Evolutionary conservation across 2,329 filamentous ascomycete species (phyloP).

Genomic region (Fusarium pseudonygamai): DNA sequence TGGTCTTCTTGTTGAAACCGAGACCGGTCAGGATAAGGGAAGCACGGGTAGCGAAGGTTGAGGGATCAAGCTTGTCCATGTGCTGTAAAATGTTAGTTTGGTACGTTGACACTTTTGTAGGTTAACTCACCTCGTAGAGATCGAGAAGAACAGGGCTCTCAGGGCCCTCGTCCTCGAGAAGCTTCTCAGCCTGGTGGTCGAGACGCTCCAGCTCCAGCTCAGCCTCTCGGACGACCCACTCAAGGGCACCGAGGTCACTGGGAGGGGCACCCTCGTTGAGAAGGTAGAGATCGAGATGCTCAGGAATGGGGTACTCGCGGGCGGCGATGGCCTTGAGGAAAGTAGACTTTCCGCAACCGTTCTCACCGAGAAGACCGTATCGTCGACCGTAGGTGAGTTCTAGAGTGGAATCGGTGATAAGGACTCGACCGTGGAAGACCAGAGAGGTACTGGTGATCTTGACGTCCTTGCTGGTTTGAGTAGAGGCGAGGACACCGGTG

Average conservation of each 20-base stretch:
- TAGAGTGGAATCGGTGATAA: slow-evolving; percentile 92
- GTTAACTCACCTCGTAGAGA: slow-evolving; percentile 83
- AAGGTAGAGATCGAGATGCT: slow-evolving; percentile 97
- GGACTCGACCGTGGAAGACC: slow-evolving; percentile 97
- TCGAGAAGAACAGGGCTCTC: slow-evolving; percentile 92
- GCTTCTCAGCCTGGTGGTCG: slow-evolving; percentile 87
- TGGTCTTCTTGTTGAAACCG: slow-evolving; percentile 98
- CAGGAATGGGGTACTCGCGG: slow-evolving; percentile 94
- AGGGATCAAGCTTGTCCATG: slow-evolving; percentile 98
- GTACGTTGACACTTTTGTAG: background rate
- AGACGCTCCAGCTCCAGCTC: slow-evolving; percentile 91
- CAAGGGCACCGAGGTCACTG: slow-evolving; percentile 87
- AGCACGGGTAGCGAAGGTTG: slow-evolving; percentile 94
- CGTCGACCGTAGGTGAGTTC: slow-evolving; percentile 93
- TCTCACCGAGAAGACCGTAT: slow-evolving; percentile 96
- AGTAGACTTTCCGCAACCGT: slow-evolving; percentile 99
- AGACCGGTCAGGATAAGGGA: slow-evolving; percentile 98
- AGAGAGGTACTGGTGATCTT: slow-evolving; percentile 95
- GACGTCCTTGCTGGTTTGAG: slow-evolving; percentile 87
- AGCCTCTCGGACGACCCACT: slow-evolving; percentile 97
- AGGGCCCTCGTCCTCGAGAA: slow-evolving; percentile 91
- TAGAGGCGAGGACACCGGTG: slow-evolving; percentile 92
- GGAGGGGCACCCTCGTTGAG: slow-evolving; percentile 96
- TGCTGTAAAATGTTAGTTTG: slow-evolving; percentile 65
- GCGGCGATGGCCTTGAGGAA: slow-evolving; percentile 92